Evolutionary conservation across 1,284 basidiomycete species (phyloP), one percentile per base, ranked within the genome.

Genomic region (Prillingera fragicola): DNA sequence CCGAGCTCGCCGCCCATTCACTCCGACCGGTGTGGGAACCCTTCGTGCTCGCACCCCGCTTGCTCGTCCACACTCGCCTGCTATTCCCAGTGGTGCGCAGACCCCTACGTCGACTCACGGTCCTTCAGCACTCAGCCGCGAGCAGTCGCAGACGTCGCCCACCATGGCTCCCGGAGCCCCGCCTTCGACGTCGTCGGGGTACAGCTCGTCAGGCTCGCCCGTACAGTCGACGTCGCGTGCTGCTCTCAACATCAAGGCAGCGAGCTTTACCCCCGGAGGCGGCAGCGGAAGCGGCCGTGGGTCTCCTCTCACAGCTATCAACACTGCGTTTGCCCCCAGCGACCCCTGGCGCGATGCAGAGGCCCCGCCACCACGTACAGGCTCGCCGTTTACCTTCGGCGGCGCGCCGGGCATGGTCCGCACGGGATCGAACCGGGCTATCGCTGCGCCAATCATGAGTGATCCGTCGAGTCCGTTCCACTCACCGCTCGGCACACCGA

Each of bases 371-470:
- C 58, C 62, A 14, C 51, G 63, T 24, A 50, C 64, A 4, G 60
- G 59, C 9, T 65, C 63, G 13, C 67, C 67, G 7, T 67, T 63
- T 51, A 52, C 54, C 4, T 51, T 58, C 9, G 83, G 78, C 54
- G 80, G 80, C 2, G 77, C 80, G 1, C 76, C 60, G 7, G 53
- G 55, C 25, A 65, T 71, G 59, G 52, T 58, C 13, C 56, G 70
- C 21, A 69, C 87, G 39, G 81, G 80, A 0, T 89, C 87, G 3
- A 91, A 87, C 63, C 77, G 91, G 8, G 87, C 87, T 26, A 89
- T 91, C 50, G 88, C 87, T 8, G 84, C 87, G 1, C 88, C 89
- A 3, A 75, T 92, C 24, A 78, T 88, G 27, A 82, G 85, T 40
- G 85, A 87, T 53, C 60, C 61, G 22, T 80, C 79, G 39, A 76